These are phyloP conservation scores for Crassisporium funariophilum DNA, from an alignment of 768 basidiomycete species.

Conservation along the genomic window DNA sequence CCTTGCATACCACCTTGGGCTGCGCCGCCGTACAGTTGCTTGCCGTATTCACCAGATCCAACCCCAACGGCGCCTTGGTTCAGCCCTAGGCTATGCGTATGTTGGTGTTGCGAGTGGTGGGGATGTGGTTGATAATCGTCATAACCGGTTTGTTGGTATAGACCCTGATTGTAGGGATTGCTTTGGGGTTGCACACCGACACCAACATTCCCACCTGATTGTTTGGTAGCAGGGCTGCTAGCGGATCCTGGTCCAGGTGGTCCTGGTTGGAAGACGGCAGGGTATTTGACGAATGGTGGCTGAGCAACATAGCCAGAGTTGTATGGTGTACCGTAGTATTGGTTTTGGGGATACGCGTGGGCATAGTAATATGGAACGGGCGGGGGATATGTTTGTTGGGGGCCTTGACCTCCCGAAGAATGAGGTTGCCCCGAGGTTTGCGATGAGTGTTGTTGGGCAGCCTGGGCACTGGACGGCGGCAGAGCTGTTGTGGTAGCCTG, in stretches of 20 bases:
- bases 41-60: conserved; percentile 41
- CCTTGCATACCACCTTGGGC: conserved; percentile 65
- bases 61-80: conserved; percentile 42
- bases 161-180: conserved; percentile 62
- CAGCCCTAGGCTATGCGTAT: conserved; percentile 47
- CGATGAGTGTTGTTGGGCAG: conserved; percentile 58
- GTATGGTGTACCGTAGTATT: conserved; percentile 77
- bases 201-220: conserved; percentile 56
- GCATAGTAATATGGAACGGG: conserved; percentile 63
- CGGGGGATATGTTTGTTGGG: conserved; percentile 70
- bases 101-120: conserved; percentile 60
- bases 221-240: conserved; percentile 67
- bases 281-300: conserved; percentile 77
- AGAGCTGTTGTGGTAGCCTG: conserved; percentile 49
- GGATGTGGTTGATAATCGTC: conserved; percentile 55
- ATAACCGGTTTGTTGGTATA: conserved; percentile 61
- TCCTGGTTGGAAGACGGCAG: conserved; percentile 72
- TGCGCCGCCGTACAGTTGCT: conserved; percentile 48
- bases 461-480: conserved; percentile 54
- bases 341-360: conserved; percentile 73
- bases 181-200: conserved; percentile 47
- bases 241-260: conserved; percentile 69
- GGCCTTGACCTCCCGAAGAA: conserved; percentile 60
- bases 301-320: conserved; percentile 59
- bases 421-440: conserved; percentile 58